Percentiles rank a stretch among this genome's conserved stretches.
Evolutionary conservation across 192 early-diverging fungal species (phyloP).

Genomic region (Geranomyces michiganensis): DNA sequence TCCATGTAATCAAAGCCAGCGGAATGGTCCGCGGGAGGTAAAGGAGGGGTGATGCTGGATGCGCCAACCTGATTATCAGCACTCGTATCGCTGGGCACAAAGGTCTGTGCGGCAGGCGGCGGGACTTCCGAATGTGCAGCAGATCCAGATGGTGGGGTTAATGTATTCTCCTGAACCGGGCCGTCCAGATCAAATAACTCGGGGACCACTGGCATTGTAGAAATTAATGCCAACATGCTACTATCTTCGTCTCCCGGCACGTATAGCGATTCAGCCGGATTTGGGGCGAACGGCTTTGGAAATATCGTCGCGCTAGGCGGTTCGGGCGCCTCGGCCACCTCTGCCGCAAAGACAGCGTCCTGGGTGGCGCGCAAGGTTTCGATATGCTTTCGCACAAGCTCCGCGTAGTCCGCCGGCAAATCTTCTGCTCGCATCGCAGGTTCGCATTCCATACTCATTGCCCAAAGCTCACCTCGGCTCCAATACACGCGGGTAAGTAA

Average conservation of each 20-base stretch:
- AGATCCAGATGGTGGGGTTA: too few species aligned
- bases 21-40: too few species aligned
- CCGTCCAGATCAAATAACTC: too few species aligned
- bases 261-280: too few species aligned
- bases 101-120: too few species aligned
- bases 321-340: neutral
- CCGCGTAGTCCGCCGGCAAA: neutral
- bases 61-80: neutral
- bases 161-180: too few species aligned
- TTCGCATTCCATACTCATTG: slow-evolving; percentile 14
- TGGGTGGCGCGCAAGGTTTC: neutral
- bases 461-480: slow-evolving; percentile 22
- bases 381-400: neutral
- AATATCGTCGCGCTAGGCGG: too few species aligned
- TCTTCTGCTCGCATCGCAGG: neutral
- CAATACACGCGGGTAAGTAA: slow-evolving; percentile 33
- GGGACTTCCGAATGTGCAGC: too few species aligned
- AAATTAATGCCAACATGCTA: neutral
- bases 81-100: neutral
- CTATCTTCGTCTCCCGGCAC: too few species aligned
- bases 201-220: neutral
- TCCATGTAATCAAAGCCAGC: slow-evolving; percentile 20
- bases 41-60: too few species aligned
- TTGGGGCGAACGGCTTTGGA: too few species aligned
- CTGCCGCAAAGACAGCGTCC: neutral